Conservation (phyloP, 441 rosid genomes). For the Eugenia klotzschiana region DNA sequence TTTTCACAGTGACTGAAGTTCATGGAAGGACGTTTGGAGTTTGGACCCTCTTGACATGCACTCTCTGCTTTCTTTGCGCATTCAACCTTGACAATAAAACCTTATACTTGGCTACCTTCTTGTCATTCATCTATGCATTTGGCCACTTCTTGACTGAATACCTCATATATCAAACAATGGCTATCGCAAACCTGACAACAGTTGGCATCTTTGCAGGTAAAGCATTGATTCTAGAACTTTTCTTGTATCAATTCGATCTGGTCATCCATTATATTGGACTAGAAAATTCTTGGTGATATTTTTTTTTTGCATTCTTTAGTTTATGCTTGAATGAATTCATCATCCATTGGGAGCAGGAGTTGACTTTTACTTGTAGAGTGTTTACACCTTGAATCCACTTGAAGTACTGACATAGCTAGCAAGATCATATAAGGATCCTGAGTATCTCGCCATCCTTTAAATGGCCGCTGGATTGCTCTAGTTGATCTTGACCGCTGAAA, state of each 20-base stretch:
- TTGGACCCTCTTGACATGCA: constrained; percentile 91
- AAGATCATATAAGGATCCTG: neutral
- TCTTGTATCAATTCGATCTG: neutral
- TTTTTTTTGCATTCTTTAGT: neutral
- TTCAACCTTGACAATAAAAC: constrained; percentile 71
- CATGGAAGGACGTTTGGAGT: constrained; percentile 93
- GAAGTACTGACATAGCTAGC: neutral
- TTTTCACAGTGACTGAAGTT: constrained; percentile 72
- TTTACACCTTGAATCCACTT: neutral
- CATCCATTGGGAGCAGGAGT: neutral
- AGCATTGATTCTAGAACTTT: neutral
- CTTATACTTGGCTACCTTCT: constrained; percentile 61
- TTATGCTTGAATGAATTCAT: neutral
- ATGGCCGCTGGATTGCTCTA: neutral
- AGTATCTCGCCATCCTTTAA: neutral
- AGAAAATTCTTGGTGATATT: neutral
- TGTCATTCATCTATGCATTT: constrained; percentile 75
- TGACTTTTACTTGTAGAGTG: neutral
- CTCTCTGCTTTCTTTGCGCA: constrained; percentile 86
- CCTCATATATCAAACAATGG: constrained; percentile 66
- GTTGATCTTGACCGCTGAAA: neutral
- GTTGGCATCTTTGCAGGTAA: constrained; percentile 75
- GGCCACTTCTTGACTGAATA: constrained; percentile 80
- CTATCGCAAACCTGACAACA: constrained; percentile 50
- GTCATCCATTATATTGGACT: neutral